These are phyloP conservation scores for Leucaena leucocephala DNA, from an alignment of 306 rosid species.

Conservation along the genomic window DNA sequence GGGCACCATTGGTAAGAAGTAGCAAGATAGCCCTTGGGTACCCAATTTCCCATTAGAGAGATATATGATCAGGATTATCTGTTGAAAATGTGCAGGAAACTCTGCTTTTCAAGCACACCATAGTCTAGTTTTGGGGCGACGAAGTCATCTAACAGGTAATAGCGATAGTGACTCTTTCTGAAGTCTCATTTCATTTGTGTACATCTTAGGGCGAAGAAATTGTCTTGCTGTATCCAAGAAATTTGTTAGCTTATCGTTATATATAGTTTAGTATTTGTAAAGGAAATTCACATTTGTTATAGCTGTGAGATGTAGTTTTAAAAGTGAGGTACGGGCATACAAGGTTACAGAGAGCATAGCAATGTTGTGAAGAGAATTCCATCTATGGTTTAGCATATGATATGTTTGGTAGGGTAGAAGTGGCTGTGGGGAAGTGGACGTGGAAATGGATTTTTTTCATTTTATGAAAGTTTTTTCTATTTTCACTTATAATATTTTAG, in stretches of 20 bases:
- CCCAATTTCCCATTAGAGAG: constrained; percentile 15
- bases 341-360: constrained; percentile 8
- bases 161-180: constrained; percentile 21
- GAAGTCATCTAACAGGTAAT: background rate
- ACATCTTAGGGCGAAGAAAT: background rate
- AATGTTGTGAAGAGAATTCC: background rate
- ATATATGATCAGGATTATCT: constrained; percentile 11
- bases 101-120: constrained; percentile 9
- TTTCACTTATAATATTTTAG: too few species aligned
- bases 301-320: constrained; percentile 9
- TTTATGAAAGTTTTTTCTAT: too few species aligned
- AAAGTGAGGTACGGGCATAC: constrained; percentile 6
- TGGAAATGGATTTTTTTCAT: too few species aligned
- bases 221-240: constrained; percentile 20
- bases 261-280: constrained; percentile 33
- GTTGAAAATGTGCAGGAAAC: constrained; percentile 33
- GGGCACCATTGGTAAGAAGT: constrained; percentile 32
- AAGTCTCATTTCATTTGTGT: constrained; percentile 31
- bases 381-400: background rate
- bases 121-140: constrained; percentile 13
- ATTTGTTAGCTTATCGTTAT: constrained; percentile 36
- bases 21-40: background rate
- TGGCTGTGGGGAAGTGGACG: too few species aligned
- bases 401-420: too few species aligned
- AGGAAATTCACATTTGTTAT: constrained; percentile 30